Evolutionary conservation across 2,329 filamentous ascomycete genomes (phyloP).

Genomic region (Colletotrichum nymphaeae): DNA sequence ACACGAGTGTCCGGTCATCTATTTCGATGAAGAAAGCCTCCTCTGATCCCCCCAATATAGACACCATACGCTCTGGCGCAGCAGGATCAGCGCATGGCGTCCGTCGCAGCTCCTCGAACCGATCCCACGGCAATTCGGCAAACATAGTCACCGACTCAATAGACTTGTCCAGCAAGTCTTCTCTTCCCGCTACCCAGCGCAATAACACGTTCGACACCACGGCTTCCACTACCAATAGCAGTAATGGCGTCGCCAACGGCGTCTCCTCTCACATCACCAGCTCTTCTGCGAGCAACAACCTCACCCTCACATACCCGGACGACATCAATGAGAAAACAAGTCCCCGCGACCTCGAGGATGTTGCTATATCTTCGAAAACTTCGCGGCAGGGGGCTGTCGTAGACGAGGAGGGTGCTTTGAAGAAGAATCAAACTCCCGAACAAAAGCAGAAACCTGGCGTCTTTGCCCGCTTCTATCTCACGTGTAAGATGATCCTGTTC

Average conservation of each 20-base stretch:
- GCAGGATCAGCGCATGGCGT: conserved; percentile 66
- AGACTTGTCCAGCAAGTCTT: conserved; percentile 21
- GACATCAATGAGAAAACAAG: conserved; percentile 12
- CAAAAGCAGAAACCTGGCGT: conserved; percentile 14
- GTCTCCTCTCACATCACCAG: conserved; percentile 37
- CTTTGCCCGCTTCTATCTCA: conserved; percentile 30
- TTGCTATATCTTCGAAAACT: conserved; percentile 57
- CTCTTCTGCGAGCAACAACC: conserved; percentile 42
- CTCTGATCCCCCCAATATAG: conserved; percentile 63
- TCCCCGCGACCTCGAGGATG: conserved; percentile 18
- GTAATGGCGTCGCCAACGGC: conserved; percentile 33
- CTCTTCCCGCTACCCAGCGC: conserved; percentile 36
- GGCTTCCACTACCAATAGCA: conserved; percentile 22
- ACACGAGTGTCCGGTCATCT: conserved; percentile 41
- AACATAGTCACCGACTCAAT: conserved; percentile 32
- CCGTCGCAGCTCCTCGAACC: conserved; percentile 49
- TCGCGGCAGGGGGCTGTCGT: conserved; percentile 69
- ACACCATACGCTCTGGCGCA: conserved; percentile 68
- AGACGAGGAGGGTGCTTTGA: conserved; percentile 45
- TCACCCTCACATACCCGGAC: conserved; percentile 13
- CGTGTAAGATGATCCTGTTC: conserved; percentile 64
- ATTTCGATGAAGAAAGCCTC: conserved; percentile 73
- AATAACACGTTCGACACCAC: conserved; percentile 36
- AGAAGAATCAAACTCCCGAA: conserved; percentile 35
- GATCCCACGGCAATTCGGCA: conserved; percentile 48